Evolutionary conservation across 345 rosid species (phyloP).

Genomic region (Psidium friedrichsthalianum): DNA sequence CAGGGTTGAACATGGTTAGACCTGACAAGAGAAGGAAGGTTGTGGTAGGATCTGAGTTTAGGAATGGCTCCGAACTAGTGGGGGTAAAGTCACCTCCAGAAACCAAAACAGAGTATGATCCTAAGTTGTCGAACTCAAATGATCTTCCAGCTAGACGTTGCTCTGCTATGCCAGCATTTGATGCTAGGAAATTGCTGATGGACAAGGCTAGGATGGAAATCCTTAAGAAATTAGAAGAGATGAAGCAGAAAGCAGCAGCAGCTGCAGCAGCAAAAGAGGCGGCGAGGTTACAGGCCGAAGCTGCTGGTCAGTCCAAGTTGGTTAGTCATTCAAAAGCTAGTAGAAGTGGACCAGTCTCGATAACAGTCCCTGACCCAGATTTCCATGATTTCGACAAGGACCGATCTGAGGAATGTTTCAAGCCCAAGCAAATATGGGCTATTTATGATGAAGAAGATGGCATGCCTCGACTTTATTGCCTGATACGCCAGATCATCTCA

Average conservation of each 20-base stretch:
- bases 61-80: conserved; percentile 47
- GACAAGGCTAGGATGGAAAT: conserved; percentile 68
- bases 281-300: conserved; percentile 22
- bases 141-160: conserved; percentile 38
- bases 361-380: conserved; percentile 86
- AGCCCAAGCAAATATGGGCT: conserved; percentile 96
- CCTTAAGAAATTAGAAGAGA: conserved; percentile 46
- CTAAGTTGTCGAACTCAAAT: conserved; percentile 29
- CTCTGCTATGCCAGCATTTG: conserved; percentile 54
- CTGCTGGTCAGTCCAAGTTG: conserved; percentile 18
- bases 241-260: conserved; percentile 43
- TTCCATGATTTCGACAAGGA: conserved; percentile 93
- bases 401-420: conserved; percentile 85
- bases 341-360: conserved; percentile 38
- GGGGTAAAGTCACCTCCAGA: conserved; percentile 30
- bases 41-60: conserved; percentile 26
- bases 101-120: conserved; percentile 23
- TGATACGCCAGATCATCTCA: conserved; percentile 74
- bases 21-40: conserved; percentile 80
- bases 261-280: conserved; percentile 27
- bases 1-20: conserved; percentile 30
- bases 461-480: conserved; percentile 93
- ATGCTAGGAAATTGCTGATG: conserved; percentile 71
- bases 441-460: conserved; percentile 95
- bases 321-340: conserved; percentile 20